Evolutionary conservation across 495 filamentous ascomycete species (phyloP), one percentile per base, ranked within the genome.

Genomic region (Annulohypoxylon stygium): DNA sequence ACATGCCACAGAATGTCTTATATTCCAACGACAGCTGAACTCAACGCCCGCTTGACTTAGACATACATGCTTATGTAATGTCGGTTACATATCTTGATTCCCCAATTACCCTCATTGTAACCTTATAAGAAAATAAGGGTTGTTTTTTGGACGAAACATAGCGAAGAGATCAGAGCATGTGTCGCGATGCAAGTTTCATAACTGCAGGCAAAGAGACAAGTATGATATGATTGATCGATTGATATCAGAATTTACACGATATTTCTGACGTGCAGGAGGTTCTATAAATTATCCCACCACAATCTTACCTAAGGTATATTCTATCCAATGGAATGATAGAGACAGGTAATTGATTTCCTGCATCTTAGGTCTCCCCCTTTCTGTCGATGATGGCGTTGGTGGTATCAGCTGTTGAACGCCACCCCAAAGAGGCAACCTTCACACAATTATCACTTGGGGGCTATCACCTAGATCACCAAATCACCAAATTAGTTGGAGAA

Each of bases 101-200:
- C 18, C 26, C 43, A 50, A 16, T 18, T 43, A 12, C 20, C 36
- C 18, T 26, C 36, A 34, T 45, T 43, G 57, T 6, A 60, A 43
- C 20, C 37, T 25, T 14, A 43, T n/a, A 25, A 60, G 18, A 60
- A 60, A 25, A 30, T 30, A 41, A 37, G 53, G 36, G 11, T 33
- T 61, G 65, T 65, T 41, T 23, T 45, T 60, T 54, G 47, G 54
- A 69, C 65, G 18, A 53, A 43, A 51, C 70, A 57, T 34, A 47
- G 65, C 53, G 20, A 43, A 36, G 25, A 50, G 37, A 59, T 48
- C 54, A 65, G 61, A 55, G 14, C 47, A 43, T 34, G 48, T 43
- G 70, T 53, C n/a, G 53, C 51, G 41, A 43, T 58, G 45, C 55
- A 50, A 50, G 71, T 74, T 74, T 74, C 71, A 74, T 37, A 41